These are phyloP conservation scores for Colletotrichum sp. DNA, from an alignment of 2,329 filamentous ascomycete species.

Conservation along the genomic window DNA sequence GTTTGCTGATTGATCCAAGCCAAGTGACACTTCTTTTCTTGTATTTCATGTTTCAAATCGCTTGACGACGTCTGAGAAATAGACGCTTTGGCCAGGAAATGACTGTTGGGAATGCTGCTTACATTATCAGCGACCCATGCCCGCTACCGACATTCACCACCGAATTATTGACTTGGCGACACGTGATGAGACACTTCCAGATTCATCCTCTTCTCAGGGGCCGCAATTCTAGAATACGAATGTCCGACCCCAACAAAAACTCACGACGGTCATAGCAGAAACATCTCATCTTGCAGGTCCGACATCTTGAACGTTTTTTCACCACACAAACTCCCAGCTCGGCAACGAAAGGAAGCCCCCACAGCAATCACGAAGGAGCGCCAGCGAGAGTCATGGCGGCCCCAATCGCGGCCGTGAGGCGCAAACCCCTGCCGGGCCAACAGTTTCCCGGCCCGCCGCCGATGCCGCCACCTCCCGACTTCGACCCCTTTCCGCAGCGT, in stretches of 20 bases:
- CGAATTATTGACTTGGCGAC: conserved; percentile 11
- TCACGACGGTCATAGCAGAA: neutral
- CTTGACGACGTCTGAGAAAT: neutral
- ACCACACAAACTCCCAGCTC: too few relatives aligned
- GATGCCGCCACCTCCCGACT: conserved; percentile 15
- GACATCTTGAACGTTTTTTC: too few relatives aligned
- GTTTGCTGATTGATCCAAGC: accelerated
- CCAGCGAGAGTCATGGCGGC: conserved; percentile 6
- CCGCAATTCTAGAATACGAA: neutral
- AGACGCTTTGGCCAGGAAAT: neutral
- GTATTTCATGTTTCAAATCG: neutral
- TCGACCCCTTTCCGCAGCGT: conserved; percentile 14
- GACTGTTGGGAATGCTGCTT: neutral
- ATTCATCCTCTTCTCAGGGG: conserved; percentile 4
- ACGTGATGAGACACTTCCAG: conserved; percentile 22
- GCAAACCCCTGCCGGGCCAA: conserved; percentile 16
- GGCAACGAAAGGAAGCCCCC: neutral
- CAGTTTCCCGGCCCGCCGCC: conserved; percentile 9
- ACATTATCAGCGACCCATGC: conserved; percentile 2
- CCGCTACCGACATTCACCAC: neutral
- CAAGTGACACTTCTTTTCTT: neutral
- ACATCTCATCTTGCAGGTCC: too few relatives aligned
- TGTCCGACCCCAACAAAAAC: neutral
- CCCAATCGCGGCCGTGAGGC: neutral
- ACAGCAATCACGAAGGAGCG: neutral